Conservation (phyloP, 768 basidiomycete species). For the Pholiota conissans region DNA sequence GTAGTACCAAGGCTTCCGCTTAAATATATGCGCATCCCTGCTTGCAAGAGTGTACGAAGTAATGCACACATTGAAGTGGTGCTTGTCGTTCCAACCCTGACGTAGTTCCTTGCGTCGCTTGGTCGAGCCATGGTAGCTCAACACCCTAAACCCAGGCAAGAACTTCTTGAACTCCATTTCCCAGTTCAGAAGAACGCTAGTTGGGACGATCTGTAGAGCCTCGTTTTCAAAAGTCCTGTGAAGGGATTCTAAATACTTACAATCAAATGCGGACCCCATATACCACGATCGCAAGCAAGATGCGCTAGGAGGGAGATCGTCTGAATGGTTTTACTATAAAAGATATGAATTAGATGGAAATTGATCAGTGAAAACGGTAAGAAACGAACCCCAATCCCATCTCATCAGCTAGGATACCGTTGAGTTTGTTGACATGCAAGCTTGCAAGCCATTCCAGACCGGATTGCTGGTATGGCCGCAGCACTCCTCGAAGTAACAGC, state of each 20-base stretch:
- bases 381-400: constrained; percentile 87
- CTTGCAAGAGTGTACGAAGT: constrained; percentile 94
- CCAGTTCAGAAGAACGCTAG: constrained; percentile 95
- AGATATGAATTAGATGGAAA: not conserved
- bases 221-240: constrained; percentile 12
- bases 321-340: constrained; percentile 91
- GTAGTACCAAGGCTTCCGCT: constrained; percentile 92
- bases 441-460: constrained; percentile 95
- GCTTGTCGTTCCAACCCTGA: constrained; percentile 87
- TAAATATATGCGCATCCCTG: constrained; percentile 88
- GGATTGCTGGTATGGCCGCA: constrained; percentile 92
- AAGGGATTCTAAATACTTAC: constrained; percentile 33
- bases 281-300: constrained; percentile 85
- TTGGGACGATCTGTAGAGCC: constrained; percentile 69
- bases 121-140: constrained; percentile 89
- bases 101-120: constrained; percentile 89
- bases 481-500: constrained; percentile 77
- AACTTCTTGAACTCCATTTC: constrained; percentile 98
- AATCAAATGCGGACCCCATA: constrained; percentile 93
- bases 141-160: constrained; percentile 80
- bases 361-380: not conserved
- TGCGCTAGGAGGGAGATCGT: constrained; percentile 94
- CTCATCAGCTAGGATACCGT: constrained; percentile 88
- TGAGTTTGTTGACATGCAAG: constrained; percentile 76
- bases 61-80: constrained; percentile 92